Base-by-base conservation (phyloP, 495 filamentous ascomycete genomes). In the Penicillium steckii region DNA sequence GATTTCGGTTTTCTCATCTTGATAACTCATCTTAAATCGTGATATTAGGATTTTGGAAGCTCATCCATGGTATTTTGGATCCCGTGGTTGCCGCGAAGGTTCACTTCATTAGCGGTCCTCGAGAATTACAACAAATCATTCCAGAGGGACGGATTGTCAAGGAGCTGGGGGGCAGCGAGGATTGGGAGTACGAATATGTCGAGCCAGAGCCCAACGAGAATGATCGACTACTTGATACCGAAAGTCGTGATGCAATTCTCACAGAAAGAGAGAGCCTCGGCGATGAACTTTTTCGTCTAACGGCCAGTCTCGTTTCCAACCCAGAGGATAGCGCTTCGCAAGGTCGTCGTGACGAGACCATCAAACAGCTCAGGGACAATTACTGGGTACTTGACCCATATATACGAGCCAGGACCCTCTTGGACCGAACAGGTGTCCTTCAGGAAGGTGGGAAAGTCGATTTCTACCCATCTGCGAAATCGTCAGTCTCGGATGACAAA, bases 31-130 rank as follows among this genome's bases (percentile, higher is more conserved):
- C 22, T 3, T 23, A 12, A 2, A 25, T 8, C 32, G 59, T 41
- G 8, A 18, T 24, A 23, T 9, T 46, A 86, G 84, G 84, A 8
- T 84, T 89, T 52, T 89, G 86, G 91, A 89, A 84, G 59, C 86
- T 97, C 47, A 91, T 97, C 64, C 82, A 81, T 48, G 89, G 88
- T 53, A 95, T 91, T 87, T 83, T 97, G 40, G 92, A 97, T 71
- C 94, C 94, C 0, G 95, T 97, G 9, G 95, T 97, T 22, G 95
- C 94, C 33, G 77, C 81, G 54, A 97, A 97, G 65, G 86, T 97
- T n/a, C 87, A 97, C 65, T 97, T 97, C 72, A 90, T 89, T 44
- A 89, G 85, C 57, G 87, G 77, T 52, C 64, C 81, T 44, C 80
- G 83, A 24, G 93, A 96, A 17, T 75, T 97, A 40, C 80, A 85